A percentile compares a stretch with the other conserved stretches of the same genome.
These are phyloP conservation scores for Tetrahymena thermophila DNA, from an alignment of 73 alveolate genomes.

Conservation along the genomic window DNA sequence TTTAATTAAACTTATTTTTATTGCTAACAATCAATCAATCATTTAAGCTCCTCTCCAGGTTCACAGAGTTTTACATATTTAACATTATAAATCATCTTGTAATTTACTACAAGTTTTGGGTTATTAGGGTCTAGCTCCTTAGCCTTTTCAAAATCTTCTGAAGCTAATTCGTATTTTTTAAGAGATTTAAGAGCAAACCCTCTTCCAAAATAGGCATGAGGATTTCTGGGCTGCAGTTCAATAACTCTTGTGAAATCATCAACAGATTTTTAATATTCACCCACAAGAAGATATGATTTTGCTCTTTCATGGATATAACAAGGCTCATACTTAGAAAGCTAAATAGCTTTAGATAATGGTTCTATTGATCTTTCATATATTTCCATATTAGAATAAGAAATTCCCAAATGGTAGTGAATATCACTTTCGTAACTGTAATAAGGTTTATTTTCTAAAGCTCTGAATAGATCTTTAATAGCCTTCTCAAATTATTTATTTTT, in stretches of 20 bases:
- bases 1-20: not conserved
- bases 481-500: conserved; percentile 57
- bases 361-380: conserved; percentile 72
- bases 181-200: conserved; percentile 79
- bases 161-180: conserved; percentile 62
- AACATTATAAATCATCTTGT: conserved; percentile 62
- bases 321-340: conserved; percentile 44
- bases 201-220: conserved; percentile 89
- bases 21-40: not conserved
- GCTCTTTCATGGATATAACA: conserved; percentile 88
- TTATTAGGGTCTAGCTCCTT: conserved; percentile 70
- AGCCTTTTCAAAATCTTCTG: conserved; percentile 86
- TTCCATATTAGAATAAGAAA: conserved; percentile 77
- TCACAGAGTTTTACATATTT: conserved; percentile 76
- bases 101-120: conserved; percentile 68
- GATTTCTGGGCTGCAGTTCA: conserved; percentile 73
- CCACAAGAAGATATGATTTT: conserved; percentile 74
- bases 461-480: conserved; percentile 61
- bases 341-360: conserved; percentile 63
- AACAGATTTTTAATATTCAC: conserved; percentile 61
- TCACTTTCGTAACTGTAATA: conserved; percentile 76
- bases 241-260: conserved; percentile 73
- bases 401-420: conserved; percentile 82
- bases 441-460: conserved; percentile 59
- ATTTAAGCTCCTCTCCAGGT: conserved; percentile 80